Evolutionary conservation across 1,284 basidiomycete species (phyloP).

Genomic region (Sporisorium iseilematis-ciliati): DNA sequence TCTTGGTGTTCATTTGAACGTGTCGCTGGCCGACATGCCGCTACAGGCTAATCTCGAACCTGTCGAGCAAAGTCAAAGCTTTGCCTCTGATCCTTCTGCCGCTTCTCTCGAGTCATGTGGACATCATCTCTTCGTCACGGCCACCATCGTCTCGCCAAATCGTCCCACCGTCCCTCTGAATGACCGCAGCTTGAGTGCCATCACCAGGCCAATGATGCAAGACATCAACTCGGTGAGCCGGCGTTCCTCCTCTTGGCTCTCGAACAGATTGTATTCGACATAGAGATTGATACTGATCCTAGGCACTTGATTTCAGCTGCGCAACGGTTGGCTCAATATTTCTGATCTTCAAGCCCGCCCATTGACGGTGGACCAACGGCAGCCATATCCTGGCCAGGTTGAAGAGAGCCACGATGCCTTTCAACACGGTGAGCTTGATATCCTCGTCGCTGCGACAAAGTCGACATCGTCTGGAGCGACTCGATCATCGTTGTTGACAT

Average conservation of each 20-base stretch:
- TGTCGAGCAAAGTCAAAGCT: neutral
- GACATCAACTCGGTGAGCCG: slow-evolving; percentile 21
- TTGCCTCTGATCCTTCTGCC: neutral
- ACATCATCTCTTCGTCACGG: slow-evolving; percentile 8
- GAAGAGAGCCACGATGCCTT: neutral
- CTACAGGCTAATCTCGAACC: neutral
- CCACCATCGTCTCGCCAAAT: neutral
- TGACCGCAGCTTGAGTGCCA: slow-evolving; percentile 7
- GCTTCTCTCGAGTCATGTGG: neutral
- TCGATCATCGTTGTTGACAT: neutral
- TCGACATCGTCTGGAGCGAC: neutral
- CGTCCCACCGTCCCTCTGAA: neutral
- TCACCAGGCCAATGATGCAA: slow-evolving; percentile 4
- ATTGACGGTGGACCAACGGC: neutral
- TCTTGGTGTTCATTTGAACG: slow-evolving; percentile 10
- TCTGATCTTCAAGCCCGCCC: slow-evolving; percentile 3
- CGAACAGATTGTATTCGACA: neutral
- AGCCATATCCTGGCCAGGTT: too few relatives aligned
- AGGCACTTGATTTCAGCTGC: slow-evolving; percentile 5
- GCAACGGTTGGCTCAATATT: slow-evolving; percentile 23
- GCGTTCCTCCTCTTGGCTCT: neutral
- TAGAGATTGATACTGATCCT: neutral
- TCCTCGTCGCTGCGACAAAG: neutral
- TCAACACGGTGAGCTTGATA: slow-evolving; percentile 2
- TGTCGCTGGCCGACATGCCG: slow-evolving; percentile 5